A percentile compares a stretch with the other conserved stretches of the same genome.
phyloP scores from a whole-genome alignment of 495 filamentous ascomycete genomes.

The Penicillium coffeae region DNA sequence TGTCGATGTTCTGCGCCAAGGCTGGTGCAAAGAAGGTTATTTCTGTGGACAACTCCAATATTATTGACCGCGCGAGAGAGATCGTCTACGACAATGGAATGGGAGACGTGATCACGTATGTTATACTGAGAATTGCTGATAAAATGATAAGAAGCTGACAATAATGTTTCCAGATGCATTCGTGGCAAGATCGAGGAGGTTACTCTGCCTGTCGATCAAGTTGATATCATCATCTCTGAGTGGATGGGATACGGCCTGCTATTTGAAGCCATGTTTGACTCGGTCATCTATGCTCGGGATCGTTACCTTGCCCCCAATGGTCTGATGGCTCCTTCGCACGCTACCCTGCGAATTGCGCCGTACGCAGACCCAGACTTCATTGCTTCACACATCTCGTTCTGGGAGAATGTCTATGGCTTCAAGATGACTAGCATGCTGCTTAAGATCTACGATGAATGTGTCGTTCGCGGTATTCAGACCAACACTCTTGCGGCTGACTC shows the following conservation, averaged over 20 bases:
- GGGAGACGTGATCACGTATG: slow-evolving; percentile 70
- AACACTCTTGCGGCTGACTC: slow-evolving; percentile 46
- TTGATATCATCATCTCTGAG: slow-evolving; percentile 94
- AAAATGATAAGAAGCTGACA: slow-evolving; percentile 8
- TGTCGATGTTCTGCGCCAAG: slow-evolving; percentile 91
- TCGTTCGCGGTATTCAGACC: slow-evolving; percentile 45
- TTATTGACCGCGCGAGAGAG: slow-evolving; percentile 82
- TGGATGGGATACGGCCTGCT: slow-evolving; percentile 97
- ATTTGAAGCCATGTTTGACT: slow-evolving; percentile 94
- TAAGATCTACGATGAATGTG: slow-evolving; percentile 57
- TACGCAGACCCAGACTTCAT: slow-evolving; percentile 83
- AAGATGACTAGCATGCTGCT: slow-evolving; percentile 54
- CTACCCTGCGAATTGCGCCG: slow-evolving; percentile 79
- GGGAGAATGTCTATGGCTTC: slow-evolving; percentile 62
- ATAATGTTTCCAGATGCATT: slow-evolving; percentile 45
- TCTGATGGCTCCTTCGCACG: slow-evolving; percentile 88
- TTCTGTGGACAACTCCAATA: slow-evolving; percentile 89
- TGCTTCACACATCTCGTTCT: slow-evolving; percentile 59
- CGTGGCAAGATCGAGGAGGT: slow-evolving; percentile 94
- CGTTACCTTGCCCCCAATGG: slow-evolving; percentile 72
- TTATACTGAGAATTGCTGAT: background rate
- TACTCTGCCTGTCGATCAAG: slow-evolving; percentile 69
- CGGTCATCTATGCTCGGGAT: slow-evolving; percentile 84
- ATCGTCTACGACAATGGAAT: slow-evolving; percentile 81
- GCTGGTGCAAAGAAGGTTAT: slow-evolving; percentile 89